Conservation (phyloP, 768 basidiomycete genomes). For the Russula earlei region DNA sequence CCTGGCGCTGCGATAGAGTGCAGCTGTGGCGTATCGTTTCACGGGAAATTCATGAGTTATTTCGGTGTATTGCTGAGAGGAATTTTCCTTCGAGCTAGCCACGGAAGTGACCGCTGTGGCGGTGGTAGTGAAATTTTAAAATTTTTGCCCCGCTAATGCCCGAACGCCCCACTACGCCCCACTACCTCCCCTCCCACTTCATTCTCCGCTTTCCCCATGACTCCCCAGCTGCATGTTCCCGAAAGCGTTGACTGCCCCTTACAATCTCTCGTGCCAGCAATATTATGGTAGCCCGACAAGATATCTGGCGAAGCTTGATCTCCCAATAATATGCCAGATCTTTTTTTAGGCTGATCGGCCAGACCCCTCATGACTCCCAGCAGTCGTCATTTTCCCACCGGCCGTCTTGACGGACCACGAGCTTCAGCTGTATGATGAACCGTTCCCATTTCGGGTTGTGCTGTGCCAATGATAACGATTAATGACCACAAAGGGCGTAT, state of each 20-base stretch:
- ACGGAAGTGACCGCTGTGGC: too few species aligned
- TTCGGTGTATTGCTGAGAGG: too few species aligned
- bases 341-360: background rate
- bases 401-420: background rate
- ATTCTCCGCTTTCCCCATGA: background rate
- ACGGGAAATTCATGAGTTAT: too few species aligned
- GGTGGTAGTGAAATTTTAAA: conserved; percentile 1
- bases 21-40: background rate
- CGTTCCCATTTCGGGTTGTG: background rate
- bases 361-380: background rate
- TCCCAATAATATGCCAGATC: background rate
- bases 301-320: background rate
- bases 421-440: too few species aligned
- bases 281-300: background rate
- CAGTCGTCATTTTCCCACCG: background rate
- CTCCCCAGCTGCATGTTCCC: background rate
- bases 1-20: background rate
- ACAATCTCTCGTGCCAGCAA: background rate
- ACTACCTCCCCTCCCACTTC: background rate
- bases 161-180: background rate
- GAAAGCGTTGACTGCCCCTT: background rate
- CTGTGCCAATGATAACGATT: background rate
- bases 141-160: background rate
- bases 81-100: too few species aligned
- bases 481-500: background rate